A percentile compares a stretch with the other conserved stretches of the same genome.
phyloP scores from a whole-genome alignment of 2,329 filamentous ascomycete species.

The Phoma herbarum region DNA sequence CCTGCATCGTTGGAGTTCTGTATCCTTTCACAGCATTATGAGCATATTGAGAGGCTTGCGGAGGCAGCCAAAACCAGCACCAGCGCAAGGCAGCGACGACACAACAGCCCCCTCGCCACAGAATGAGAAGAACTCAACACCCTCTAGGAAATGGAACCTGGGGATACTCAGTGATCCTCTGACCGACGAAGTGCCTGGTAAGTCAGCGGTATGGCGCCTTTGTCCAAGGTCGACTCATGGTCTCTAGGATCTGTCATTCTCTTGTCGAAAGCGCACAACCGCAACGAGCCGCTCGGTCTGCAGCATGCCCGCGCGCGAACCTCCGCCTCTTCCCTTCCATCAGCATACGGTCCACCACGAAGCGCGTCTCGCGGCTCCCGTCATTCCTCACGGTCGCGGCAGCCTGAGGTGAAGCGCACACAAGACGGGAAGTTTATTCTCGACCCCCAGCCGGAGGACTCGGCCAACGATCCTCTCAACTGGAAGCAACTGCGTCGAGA shows the following conservation, averaged over 20 bases:
- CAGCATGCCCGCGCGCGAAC: constrained; percentile 69
- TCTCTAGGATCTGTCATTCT: constrained; percentile 66
- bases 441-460: constrained; percentile 91
- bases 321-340: constrained; percentile 62
- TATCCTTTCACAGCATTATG: constrained; percentile 21
- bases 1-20: background rate
- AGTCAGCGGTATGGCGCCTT: constrained; percentile 31
- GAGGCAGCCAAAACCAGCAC: constrained; percentile 25
- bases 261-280: constrained; percentile 63
- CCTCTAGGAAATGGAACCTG: constrained; percentile 60
- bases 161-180: constrained; percentile 84
- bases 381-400: constrained; percentile 33
- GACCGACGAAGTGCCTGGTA: constrained; percentile 89
- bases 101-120: constrained; percentile 2
- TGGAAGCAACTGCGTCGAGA: constrained; percentile 88
- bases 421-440: constrained; percentile 84
- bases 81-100: constrained; percentile 10
- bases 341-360: constrained; percentile 33
- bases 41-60: constrained; percentile 31
- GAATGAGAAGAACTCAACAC: constrained; percentile 19
- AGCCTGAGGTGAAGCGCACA: constrained; percentile 73
- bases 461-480: constrained; percentile 88
- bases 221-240: background rate
- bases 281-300: constrained; percentile 69
- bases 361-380: constrained; percentile 35